These are phyloP conservation scores for Metschnikowia anglica DNA, from an alignment of 805 yeast genomes.

Conservation along the genomic window DNA sequence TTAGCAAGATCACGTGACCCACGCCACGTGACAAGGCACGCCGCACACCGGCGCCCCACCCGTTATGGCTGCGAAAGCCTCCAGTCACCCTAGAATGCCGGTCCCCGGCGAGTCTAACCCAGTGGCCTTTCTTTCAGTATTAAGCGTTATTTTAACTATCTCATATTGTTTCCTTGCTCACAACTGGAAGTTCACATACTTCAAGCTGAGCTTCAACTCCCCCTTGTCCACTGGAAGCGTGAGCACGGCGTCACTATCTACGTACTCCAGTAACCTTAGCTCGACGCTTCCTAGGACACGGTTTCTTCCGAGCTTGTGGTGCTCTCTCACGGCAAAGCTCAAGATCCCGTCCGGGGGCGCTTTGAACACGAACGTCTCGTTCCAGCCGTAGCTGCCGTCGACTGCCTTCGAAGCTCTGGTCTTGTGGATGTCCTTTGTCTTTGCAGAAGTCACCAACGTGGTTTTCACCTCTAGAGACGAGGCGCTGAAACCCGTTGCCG, in stretches of 20 bases:
- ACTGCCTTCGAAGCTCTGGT: conserved; percentile 57
- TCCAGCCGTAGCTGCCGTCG: conserved; percentile 50
- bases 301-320: conserved; percentile 72
- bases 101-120: too few species aligned
- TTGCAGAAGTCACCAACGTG: conserved; percentile 44
- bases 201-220: conserved; percentile 40
- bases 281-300: conserved; percentile 60
- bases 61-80: too few species aligned
- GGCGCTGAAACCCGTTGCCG: conserved; percentile 43
- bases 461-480: conserved; percentile 51
- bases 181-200: conserved; percentile 22
- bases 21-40: too few species aligned
- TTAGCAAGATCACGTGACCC: too few species aligned
- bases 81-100: too few species aligned
- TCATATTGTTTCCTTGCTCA: neutral
- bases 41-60: too few species aligned
- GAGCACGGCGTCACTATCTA: conserved; percentile 46
- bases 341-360: conserved; percentile 62
- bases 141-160: too few species aligned
- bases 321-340: conserved; percentile 59
- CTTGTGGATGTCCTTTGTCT: conserved; percentile 59
- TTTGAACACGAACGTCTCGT: conserved; percentile 66
- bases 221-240: conserved; percentile 38
- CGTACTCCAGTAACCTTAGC: conserved; percentile 50
- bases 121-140: too few species aligned